Evolutionary conservation across 164 flowering plant genomes (phyloP).

Genomic region (Macadamia tetraphylla): DNA sequence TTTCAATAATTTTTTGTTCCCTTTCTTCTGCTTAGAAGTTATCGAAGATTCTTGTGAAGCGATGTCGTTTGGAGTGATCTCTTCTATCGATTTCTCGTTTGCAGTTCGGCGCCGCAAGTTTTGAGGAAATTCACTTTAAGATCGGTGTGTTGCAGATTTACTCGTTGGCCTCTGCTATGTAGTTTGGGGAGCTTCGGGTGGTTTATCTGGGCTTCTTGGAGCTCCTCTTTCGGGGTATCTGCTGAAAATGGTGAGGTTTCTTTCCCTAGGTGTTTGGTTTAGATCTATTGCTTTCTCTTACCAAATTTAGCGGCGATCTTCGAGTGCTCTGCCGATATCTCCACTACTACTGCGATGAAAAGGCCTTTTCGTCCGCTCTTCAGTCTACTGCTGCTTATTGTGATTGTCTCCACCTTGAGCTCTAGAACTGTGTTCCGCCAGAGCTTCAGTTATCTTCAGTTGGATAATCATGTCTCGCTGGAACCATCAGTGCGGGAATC

Average conservation of each 20-base stretch:
- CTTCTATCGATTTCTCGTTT: too few relatives aligned
- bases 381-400: slow-evolving; percentile 36
- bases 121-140: slow-evolving; percentile 19
- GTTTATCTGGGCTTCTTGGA: background rate
- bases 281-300: slow-evolving; percentile 8
- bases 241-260: slow-evolving; percentile 16
- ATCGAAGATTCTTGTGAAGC: too few relatives aligned
- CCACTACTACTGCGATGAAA: slow-evolving; percentile 34
- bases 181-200: background rate
- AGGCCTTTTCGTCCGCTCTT: slow-evolving; percentile 46
- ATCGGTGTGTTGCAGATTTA: slow-evolving; percentile 11
- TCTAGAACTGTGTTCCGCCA: slow-evolving; percentile 31
- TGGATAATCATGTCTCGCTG: slow-evolving; percentile 1
- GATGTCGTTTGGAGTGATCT: too few relatives aligned
- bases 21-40: too few relatives aligned
- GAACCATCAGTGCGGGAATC: slow-evolving; percentile 17
- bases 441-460: slow-evolving; percentile 10
- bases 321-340: slow-evolving; percentile 1
- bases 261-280: background rate
- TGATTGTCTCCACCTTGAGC: slow-evolving; percentile 35
- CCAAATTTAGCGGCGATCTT: slow-evolving; percentile 17
- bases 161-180: background rate
- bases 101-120: background rate
- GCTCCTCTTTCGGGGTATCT: background rate
- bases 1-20: too few relatives aligned